Base-by-base conservation (phyloP, 1,284 basidiomycete genomes). In the Farysia itapuensis region DNA sequence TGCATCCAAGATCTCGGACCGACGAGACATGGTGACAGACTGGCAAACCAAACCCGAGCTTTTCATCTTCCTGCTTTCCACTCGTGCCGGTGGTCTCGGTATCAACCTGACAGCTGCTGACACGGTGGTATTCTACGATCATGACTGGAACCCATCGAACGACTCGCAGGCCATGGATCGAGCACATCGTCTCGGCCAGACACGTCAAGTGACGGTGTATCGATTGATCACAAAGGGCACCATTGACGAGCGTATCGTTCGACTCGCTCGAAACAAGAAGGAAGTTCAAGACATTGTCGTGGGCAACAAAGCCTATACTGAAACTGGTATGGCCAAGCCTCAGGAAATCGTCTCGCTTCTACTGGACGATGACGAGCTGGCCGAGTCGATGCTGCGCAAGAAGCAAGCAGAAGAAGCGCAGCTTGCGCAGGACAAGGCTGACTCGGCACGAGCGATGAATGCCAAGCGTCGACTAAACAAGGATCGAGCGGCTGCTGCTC, bases 111-210 rank as follows among this genome's bases (percentile, higher is more conserved):
- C 94, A 1, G 94, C 94, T 2, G 95, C 95, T 19, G 74, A 75
- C 40, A 97, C 95, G 1, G 95, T 98, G 59, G 81, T 99, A 46
- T 98, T 99, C 79, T 96, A 97, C 77, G 95, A 99, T 77, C 92
- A 95, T 73, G 95, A 99, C 74, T 99, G 95, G 95, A 99, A 99
- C 77, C 95, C 73, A 4, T 72, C 74, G 21, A 98, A 98, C 75
- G 95, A 99, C 77, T 90, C 92, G 30, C 95, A 99, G 78, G 95
- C 95, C 11, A 99, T 99, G 95, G 95, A 98, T 76, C 89, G 95
- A 70, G 95, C 95, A 15, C 95, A 99, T 80, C 90, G 95, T 73
- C 83, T 99, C 12, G 95, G 95, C 26, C 95, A 99, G 79, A 98
- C 93, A 11, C 89, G 92, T 56, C 95, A 99, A 80, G 95, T 99